Evolutionary conservation across 2,329 filamentous ascomycete species (phyloP), one percentile per base, ranked within the genome.

Genomic region (Cladosporium colombiae): DNA sequence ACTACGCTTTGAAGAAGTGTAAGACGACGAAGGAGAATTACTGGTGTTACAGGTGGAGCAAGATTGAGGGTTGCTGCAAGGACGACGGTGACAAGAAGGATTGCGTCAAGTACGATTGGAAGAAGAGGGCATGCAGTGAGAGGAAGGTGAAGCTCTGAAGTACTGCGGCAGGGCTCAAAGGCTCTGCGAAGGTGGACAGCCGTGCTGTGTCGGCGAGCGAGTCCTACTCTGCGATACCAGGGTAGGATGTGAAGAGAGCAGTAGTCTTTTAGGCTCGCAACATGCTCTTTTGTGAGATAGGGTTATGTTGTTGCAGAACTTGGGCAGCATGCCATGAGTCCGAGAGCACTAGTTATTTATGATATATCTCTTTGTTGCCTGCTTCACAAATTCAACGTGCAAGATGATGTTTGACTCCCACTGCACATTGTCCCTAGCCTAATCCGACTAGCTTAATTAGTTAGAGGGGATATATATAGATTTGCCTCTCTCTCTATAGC

Each of bases 241-340:
- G 53, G 53, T 57, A 57, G 31, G 53, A 57, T 57, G 31, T 57
- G 53, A 57, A 57, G 53, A 35, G 53, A 57, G 53, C 53, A 57
- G 53, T 57, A 57, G 53, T 16, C 53, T 25, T 23, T 2, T 23
- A 7, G 53, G 31, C 53, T 57, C 53, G 31, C 53, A 57, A 57
- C 53, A 57, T 57, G 53, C 53, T 57, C 53, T 57, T n/a, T 57
- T 35, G 18, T 11, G 35, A 23, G 18, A 21, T 37, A 18, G 31
- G 18, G 31, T 23, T 37, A 11, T 35, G 53, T 57, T 31, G 2
- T 57, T 57, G 5, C 11, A 37, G 53, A 11, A 35, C 18, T 57
- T 37, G 31, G 31, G 27, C 18, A 35, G 53, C 29, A 37, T 37
- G 21, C 18, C 25, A 31, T 37, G n/a, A 37, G n/a, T 25, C 31